phyloP scores from a whole-genome alignment of 805 yeast genomes.

The Teunomyces tritomae region DNA sequence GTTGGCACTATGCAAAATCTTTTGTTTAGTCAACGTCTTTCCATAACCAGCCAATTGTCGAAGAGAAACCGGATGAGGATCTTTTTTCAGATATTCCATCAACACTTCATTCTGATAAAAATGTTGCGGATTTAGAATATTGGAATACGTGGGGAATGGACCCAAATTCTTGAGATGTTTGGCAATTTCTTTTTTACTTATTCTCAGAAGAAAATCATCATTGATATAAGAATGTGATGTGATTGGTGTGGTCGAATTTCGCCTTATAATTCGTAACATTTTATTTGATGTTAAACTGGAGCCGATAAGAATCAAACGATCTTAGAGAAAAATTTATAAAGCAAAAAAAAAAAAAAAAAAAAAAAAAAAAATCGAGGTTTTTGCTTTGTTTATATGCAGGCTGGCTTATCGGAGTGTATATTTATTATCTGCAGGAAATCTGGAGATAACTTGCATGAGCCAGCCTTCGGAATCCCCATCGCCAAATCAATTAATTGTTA shows the following conservation, averaged over 20 bases:
- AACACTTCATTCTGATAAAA: slow-evolving; percentile 80
- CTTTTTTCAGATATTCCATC: slow-evolving; percentile 56
- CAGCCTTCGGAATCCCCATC: slow-evolving; percentile 5
- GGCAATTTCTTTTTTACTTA: slow-evolving; percentile 27
- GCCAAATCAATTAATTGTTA: background rate
- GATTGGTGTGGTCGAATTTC: slow-evolving; percentile 10
- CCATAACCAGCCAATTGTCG: slow-evolving; percentile 90
- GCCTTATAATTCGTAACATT: slow-evolving; percentile 1
- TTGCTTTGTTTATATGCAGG: too few relatives aligned
- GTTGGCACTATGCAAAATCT: slow-evolving; percentile 78
- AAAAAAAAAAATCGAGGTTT: too few relatives aligned
- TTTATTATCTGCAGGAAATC: too few relatives aligned
- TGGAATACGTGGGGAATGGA: slow-evolving; percentile 41
- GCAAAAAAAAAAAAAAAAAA: too few relatives aligned
- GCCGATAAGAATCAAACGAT: too few relatives aligned
- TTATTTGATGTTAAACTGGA: too few relatives aligned
- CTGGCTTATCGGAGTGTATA: too few relatives aligned
- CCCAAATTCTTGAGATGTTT: slow-evolving; percentile 34
- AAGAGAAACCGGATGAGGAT: slow-evolving; percentile 89
- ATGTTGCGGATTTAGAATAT: slow-evolving; percentile 58
- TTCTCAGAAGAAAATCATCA: slow-evolving; percentile 28
- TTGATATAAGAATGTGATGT: slow-evolving; percentile 31
- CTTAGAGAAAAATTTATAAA: too few relatives aligned
- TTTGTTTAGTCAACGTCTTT: slow-evolving; percentile 68
- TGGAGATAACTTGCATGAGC: background rate